Percentiles rank a stretch among this genome's conserved stretches.
These are phyloP conservation scores for Penstemon newberryi DNA, from an alignment of 257 asterid species.

Conservation along the genomic window DNA sequence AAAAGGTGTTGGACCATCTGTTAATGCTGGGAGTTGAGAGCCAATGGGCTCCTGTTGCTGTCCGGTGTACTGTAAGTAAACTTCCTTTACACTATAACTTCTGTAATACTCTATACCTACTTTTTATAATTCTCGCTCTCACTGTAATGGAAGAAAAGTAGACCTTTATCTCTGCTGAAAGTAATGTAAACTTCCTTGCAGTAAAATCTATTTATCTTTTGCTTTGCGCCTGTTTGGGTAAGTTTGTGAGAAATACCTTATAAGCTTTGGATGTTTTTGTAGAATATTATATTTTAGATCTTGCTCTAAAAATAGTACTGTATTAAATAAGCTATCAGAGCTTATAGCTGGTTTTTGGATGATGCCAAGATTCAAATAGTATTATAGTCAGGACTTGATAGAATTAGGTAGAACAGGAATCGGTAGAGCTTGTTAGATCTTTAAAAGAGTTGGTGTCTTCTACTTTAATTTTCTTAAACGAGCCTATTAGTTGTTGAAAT, in stretches of 20 bases:
- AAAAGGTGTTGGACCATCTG: constrained; percentile 78
- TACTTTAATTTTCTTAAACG: not conserved
- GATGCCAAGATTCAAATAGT: not conserved
- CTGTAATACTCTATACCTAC: not conserved
- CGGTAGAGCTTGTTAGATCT: not conserved
- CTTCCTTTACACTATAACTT: constrained; percentile 19
- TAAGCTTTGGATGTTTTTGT: not conserved
- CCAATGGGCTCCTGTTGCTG: constrained; percentile 95
- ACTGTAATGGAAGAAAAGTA: constrained; percentile 4
- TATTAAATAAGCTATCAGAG: constrained; percentile 1
- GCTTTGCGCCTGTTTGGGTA: constrained; percentile 5
- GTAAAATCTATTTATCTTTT: not conserved
- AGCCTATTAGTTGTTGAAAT: constrained; percentile 2
- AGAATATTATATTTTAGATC: not conserved
- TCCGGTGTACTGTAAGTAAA: constrained; percentile 77
- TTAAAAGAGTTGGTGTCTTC: not conserved
- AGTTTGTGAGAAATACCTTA: constrained; percentile 5
- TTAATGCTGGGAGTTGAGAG: constrained; percentile 94
- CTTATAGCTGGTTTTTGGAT: not conserved
- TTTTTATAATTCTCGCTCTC: constrained; percentile 3
- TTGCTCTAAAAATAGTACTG: not conserved
- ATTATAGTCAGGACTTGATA: not conserved
- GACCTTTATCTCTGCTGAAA: constrained; percentile 3
- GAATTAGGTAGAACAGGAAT: constrained; percentile 5
- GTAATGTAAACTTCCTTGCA: not conserved